Conservation (phyloP, 768 basidiomycete genomes). For the Panaeolus papilionaceus region DNA sequence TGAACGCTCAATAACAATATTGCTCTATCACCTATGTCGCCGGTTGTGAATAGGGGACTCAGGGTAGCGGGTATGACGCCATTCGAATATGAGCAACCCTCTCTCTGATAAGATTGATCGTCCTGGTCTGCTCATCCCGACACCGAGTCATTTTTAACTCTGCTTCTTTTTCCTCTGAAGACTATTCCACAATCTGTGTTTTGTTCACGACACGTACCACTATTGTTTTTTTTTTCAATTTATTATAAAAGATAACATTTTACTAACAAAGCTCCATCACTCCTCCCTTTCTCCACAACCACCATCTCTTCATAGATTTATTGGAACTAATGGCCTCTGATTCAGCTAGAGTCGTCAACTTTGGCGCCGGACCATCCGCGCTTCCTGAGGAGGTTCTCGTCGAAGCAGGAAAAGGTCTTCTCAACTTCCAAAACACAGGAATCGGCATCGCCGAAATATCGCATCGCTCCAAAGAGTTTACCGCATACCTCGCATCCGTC, state of each 20-base stretch:
- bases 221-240: not conserved
- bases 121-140: not conserved
- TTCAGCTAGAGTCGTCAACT: constrained; percentile 72
- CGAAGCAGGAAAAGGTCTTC: constrained; percentile 82
- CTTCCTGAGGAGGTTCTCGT: constrained; percentile 87
- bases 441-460: constrained; percentile 97
- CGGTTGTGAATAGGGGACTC: constrained; percentile 8
- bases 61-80: constrained; percentile 9
- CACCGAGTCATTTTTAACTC: constrained; percentile 14
- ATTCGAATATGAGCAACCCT: not conserved
- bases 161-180: not conserved
- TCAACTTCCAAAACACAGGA: constrained; percentile 90
- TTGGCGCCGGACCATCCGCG: constrained; percentile 94
- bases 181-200: too few relatives aligned
- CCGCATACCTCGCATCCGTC: constrained; percentile 64
- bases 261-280: not conserved
- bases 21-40: not conserved
- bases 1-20: constrained; percentile 7
- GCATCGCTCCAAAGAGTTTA: constrained; percentile 92
- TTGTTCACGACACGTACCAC: not conserved
- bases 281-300: not conserved
- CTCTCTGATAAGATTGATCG: constrained; percentile 8
- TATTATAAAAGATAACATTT: not conserved
- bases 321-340: constrained; percentile 40
- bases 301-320: not conserved